Base-by-base conservation (phyloP, 2,329 filamentous ascomycete species). In the Hymenoscyphus repandus region DNA sequence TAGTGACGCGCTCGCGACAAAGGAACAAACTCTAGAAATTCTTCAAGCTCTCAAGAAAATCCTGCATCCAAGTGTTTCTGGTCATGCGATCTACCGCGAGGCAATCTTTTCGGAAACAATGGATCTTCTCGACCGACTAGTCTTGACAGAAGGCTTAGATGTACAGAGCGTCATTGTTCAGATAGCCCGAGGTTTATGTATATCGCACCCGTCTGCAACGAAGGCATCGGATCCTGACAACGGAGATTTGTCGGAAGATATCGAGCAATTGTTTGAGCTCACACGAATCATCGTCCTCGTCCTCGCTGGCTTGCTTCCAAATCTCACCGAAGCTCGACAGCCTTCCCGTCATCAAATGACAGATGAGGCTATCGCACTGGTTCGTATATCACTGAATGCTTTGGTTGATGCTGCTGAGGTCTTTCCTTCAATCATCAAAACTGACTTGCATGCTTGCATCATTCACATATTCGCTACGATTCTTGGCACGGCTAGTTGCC, bases 31-130 rank as follows among this genome's bases (percentile, higher is more conserved):
- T 6, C 72, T 96, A 27, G 90, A 90, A 54, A 96, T 99, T 47
- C 75, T 99, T 17, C 84, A 86, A 65, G 93, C 92, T 1, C 76
- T 99, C 38, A 95, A 93, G 73, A 96, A 95, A 74, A 99, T 99
- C 40, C 69, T 99, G 13, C 87, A 93, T 50, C 93, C 95, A 2
- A 90, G 90, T 46, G 92, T 99, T 12, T 95, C 91, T 38, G 93
- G 95, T 2, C 91, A 96, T 68, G 92, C 93, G 5, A 95, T 99
- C 56, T 99, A 97, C 64, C 86, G 95, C 61, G 90, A 96, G 50
- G 89, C 91, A 6, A 88, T 99, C 41, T 99, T 99, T 67, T 88
- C 90, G 0, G 93, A 99, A 71, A 96, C 91, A 0, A 96, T 97
- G 84, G 93, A 99, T 62, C 80, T 96, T 47, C 79, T 99, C 3